Conservation (phyloP, 2,329 filamentous ascomycete species). For the Diaporthe sp. region DNA sequence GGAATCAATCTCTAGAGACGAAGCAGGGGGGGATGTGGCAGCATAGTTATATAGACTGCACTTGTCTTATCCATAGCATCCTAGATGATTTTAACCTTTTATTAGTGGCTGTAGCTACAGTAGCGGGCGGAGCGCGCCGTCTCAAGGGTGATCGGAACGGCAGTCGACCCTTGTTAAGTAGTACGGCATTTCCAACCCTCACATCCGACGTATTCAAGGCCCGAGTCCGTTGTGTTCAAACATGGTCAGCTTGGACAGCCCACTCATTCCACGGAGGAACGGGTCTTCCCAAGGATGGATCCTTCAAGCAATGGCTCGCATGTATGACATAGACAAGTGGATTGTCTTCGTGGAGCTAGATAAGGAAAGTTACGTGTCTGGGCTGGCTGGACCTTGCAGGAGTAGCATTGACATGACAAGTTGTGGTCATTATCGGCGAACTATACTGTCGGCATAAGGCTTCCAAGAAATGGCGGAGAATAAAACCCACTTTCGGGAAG, state of each 20-base stretch:
- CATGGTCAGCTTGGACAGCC: neutral
- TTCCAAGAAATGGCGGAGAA: conserved; percentile 19
- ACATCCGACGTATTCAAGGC: neutral
- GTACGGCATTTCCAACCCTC: neutral
- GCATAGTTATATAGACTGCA: too few species aligned
- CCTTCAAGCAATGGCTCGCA: neutral
- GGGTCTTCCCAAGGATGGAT: neutral
- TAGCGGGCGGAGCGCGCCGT: too few species aligned
- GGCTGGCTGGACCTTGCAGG: neutral
- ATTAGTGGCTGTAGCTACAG: too few species aligned
- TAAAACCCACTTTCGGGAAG: neutral
- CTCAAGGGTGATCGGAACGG: too few species aligned
- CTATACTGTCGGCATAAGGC: neutral
- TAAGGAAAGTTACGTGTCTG: neutral
- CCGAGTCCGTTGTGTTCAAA: neutral
- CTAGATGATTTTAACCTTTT: too few species aligned
- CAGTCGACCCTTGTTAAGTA: neutral
- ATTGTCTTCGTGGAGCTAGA: neutral
- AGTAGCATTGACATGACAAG: neutral
- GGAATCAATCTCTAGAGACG: too few species aligned
- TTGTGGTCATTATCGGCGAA: conserved; percentile 16
- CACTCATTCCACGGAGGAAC: neutral
- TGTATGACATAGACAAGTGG: conserved; percentile 8
- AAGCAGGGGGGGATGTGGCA: too few species aligned
- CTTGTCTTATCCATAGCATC: too few species aligned